These are phyloP conservation scores for Paragyromitra xinjiangensis DNA, from an alignment of 495 filamentous ascomycete species.

Conservation along the genomic window DNA sequence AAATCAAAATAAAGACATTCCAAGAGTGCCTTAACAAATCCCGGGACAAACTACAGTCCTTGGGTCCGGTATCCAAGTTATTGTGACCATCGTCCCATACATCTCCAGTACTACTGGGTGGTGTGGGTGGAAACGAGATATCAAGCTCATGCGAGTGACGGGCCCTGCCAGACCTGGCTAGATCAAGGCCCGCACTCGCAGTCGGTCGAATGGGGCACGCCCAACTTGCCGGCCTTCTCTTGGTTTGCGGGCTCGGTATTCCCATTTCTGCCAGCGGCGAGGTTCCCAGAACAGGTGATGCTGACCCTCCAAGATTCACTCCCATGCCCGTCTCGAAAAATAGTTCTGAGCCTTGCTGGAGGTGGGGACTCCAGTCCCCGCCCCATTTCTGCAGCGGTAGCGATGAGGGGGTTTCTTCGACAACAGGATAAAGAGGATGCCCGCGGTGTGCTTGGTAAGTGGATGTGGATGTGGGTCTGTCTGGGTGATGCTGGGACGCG, in stretches of 20 bases:
- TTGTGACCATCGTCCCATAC: conserved; percentile 40
- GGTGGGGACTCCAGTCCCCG: conserved; percentile 38
- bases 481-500: conserved; percentile 40
- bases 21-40: conserved; percentile 33
- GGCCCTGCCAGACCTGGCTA: not conserved
- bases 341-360: conserved; percentile 49
- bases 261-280: conserved; percentile 37
- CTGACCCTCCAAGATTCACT: not conserved
- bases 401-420: conserved; percentile 37
- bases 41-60: conserved; percentile 5
- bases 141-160: conserved; percentile 24
- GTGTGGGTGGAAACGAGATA: conserved; percentile 39
- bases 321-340: conserved; percentile 34
- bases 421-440: conserved; percentile 39
- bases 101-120: conserved; percentile 35
- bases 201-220: conserved; percentile 24
- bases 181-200: not conserved
- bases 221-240: conserved; percentile 37
- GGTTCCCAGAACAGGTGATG: not conserved
- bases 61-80: not conserved
- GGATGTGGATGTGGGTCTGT: conserved; percentile 50
- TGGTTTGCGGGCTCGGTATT: conserved; percentile 32
- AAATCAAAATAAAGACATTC: conserved; percentile 43
- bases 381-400: conserved; percentile 25
- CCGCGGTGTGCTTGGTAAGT: conserved; percentile 45